These are phyloP conservation scores for Clonostachys byssicola DNA, from an alignment of 2,329 filamentous ascomycete genomes.

Conservation along the genomic window DNA sequence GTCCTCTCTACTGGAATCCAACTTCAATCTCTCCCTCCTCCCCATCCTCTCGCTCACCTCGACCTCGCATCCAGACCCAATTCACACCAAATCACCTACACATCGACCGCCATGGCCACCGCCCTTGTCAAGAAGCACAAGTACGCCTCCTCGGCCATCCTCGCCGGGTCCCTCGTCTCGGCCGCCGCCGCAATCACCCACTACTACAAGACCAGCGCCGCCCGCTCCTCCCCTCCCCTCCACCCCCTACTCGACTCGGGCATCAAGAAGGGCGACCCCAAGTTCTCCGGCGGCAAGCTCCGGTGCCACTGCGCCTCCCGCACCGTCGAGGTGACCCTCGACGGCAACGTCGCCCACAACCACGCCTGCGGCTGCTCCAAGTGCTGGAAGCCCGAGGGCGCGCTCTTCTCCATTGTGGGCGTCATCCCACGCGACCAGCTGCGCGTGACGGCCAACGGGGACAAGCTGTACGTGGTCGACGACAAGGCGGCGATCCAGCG, in stretches of 20 bases:
- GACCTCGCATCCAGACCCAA: no score
- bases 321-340: slow-evolving; percentile 54
- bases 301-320: slow-evolving; percentile 53
- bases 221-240: slow-evolving; percentile 19
- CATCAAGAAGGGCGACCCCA: slow-evolving; percentile 46
- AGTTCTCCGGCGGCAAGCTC: slow-evolving; percentile 57
- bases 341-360: slow-evolving; percentile 60
- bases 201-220: no score
- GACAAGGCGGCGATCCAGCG: slow-evolving; percentile 53
- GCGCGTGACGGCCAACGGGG: slow-evolving; percentile 50
- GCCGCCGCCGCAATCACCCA: no score
- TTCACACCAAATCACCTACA: no score
- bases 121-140: no score
- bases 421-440: slow-evolving; percentile 54
- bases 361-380: slow-evolving; percentile 70
- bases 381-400: slow-evolving; percentile 64
- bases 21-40: no score
- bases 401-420: slow-evolving; percentile 61
- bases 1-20: no score
- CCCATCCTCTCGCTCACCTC: no score
- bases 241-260: slow-evolving; percentile 62
- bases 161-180: no score
- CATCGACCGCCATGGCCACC: no score
- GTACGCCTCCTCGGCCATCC: no score
- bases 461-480: slow-evolving; percentile 56